Base-by-base conservation (phyloP, 169 alveolate genomes). In the Eimeria falciformis region DNA sequence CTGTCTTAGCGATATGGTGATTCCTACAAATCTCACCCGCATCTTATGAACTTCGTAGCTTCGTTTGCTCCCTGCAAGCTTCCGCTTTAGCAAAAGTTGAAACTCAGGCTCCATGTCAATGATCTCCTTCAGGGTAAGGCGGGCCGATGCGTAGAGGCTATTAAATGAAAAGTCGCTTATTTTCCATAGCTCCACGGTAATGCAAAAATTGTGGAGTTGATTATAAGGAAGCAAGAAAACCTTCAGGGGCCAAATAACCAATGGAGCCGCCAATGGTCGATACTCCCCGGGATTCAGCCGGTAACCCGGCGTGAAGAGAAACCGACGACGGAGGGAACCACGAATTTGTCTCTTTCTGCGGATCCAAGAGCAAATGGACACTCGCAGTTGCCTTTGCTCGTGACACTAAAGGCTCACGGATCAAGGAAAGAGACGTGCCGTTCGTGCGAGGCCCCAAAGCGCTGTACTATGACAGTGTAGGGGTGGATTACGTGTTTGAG, bases 11-110 rank as follows among this genome's bases (percentile, higher is more conserved):
- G n/a, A n/a, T n/a, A n/a, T n/a, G n/a, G n/a, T n/a, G n/a, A n/a
- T n/a, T 9, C 17, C 43, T 27, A 47, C 25, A 23, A n/a, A 5
- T 14, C 88, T 94, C 71, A 94, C 95, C 65, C 95, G 93, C 69
- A 91, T 55, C 85, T 93, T 93, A 82, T 92, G 95, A 1, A 94
- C 96, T 90, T 94, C 95, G 91, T 91, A 93, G 86, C 96, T 94
- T 37, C 92, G 92, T 84, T 92, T 94, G 46, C 82, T 87, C 17
- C 90, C 94, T n/a, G 95, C 94, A 5, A 94, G 79, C 58, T 89
- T 90, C 43, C 93, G 85, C 65, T 92, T 90, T 27, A 94, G 83
- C 47, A 94, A 65, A 55, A 94, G 88, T 58, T 84, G 91, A 25
- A 94, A 91, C 84, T 94, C 96, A 12, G 94, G 96, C 69, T 94